Conservation (phyloP, 1,284 basidiomycete genomes). For the Meripilus lineatus region DNA sequence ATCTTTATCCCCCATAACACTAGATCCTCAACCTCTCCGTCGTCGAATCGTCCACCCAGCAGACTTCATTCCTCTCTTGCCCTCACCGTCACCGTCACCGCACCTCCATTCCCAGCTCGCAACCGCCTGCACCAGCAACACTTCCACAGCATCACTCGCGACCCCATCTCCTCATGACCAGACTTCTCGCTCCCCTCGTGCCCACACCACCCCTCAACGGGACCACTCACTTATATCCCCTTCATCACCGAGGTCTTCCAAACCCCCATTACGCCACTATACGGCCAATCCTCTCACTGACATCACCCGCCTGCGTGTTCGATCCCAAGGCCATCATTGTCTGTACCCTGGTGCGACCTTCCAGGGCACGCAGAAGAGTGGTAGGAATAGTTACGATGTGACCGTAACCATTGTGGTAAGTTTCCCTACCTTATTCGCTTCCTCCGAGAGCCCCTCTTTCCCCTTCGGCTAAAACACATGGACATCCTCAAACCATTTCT, state of each 20-base stretch:
- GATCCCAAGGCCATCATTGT: conserved; percentile 72
- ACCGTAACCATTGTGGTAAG: conserved; percentile 48
- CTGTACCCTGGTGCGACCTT: conserved; percentile 63
- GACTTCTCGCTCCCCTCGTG: conserved; percentile 14
- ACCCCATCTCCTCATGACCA: conserved; percentile 11
- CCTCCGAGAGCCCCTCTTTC: not conserved
- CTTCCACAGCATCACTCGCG: conserved; percentile 7
- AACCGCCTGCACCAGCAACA: not conserved
- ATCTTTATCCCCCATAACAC: conserved; percentile 7
- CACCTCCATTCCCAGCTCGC: not conserved
- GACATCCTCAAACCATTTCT: no score
- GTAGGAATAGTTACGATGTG: conserved; percentile 54
- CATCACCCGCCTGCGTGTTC: conserved; percentile 70
- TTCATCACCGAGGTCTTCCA: not conserved
- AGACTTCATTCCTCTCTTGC: not conserved
- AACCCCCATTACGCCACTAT: conserved; percentile 25
- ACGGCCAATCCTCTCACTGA: conserved; percentile 68
- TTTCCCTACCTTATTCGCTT: conserved; percentile 14
- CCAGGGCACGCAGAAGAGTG: conserved; percentile 49
- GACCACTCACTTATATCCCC: conserved; percentile 14
- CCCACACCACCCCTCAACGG: no score
- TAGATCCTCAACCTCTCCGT: not conserved
- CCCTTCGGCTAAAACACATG: no score
- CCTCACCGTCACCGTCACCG: not conserved
- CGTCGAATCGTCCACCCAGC: no score